Base-by-base conservation (phyloP, 495 filamentous ascomycete genomes). In the Lasiosphaeria miniovina region DNA sequence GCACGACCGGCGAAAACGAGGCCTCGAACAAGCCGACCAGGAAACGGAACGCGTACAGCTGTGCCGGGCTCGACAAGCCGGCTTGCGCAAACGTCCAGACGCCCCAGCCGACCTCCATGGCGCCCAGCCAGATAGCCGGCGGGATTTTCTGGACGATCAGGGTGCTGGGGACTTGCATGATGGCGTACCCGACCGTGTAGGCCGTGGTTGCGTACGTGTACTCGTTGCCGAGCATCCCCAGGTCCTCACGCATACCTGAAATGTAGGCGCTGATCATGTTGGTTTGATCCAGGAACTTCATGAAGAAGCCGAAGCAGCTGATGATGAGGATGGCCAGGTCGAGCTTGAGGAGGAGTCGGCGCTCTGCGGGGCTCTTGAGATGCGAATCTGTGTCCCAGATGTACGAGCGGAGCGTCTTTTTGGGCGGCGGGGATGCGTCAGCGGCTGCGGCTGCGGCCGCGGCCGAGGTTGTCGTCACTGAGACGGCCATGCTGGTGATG, bases 131-230 rank as follows among this genome's bases (percentile, higher is more conserved):
- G 69, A 72, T 77, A 57, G 67, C 70, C 74, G 81, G 80, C 3
- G 77, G 79, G 8, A 82, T 49, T 49, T 72, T 72, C 49, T 76
- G 78, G 66, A 83, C 80, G 15, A 83, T 63, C 63, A 76, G 81
- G 32, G 74, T 68, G 63, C 80, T 80, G 5, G 79, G 80, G 24
- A 83, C 61, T 61, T 80, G 80, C 40, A 77, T 78, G 2, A 80
- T 45, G 15, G 81, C 79, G 11, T 76, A 76, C n/a, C 80, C 80
- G 46, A 83, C 61, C 12, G 75, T 78, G 62, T 80, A 82, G 51
- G 79, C 68, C 1, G 76, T 80, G 53, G 79, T 75, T 5, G 80
- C 70, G 31, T 78, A 70, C 15, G 79, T 73, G 36, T 80, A 72
- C 63, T 82, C 69, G 66, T 82, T 81, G 48, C 77, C 77, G 12